Percentiles rank a stretch among this genome's conserved stretches.
These are phyloP conservation scores for Colletotrichum tropicale DNA, from an alignment of 2,329 filamentous ascomycete genomes.

Conservation along the genomic window DNA sequence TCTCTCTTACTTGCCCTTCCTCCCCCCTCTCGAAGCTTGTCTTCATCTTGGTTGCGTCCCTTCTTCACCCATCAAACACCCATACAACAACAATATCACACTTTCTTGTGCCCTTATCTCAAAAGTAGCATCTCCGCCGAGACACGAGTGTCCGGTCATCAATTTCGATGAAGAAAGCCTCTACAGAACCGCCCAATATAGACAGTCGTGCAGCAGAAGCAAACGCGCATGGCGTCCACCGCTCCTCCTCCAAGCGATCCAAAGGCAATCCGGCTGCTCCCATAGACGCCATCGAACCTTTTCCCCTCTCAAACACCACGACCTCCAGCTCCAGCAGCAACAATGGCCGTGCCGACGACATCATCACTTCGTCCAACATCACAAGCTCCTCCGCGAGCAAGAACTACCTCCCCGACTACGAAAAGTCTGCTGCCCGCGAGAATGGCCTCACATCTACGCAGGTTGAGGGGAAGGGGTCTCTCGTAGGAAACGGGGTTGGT, in stretches of 20 bases:
- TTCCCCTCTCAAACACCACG: constrained; percentile 16
- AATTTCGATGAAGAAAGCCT: constrained; percentile 68
- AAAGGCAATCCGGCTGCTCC: constrained; percentile 32
- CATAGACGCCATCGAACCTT: constrained; percentile 14
- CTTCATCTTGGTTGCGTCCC: neutral
- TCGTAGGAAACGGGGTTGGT: constrained; percentile 47
- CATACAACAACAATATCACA: neutral
- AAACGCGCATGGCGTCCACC: constrained; percentile 58
- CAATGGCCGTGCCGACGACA: constrained; percentile 11
- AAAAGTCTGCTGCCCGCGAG: neutral
- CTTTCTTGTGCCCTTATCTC: neutral
- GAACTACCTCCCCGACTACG: constrained; percentile 19
- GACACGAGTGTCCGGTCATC: constrained; percentile 28
- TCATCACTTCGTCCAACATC: constrained; percentile 21
- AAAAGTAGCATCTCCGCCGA: neutral
- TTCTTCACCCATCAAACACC: neutral
- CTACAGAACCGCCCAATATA: constrained; percentile 56
- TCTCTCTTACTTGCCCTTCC: constrained; percentile 1
- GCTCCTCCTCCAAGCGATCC: constrained; percentile 40
- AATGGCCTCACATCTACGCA: constrained; percentile 44
- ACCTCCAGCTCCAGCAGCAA: constrained; percentile 7
- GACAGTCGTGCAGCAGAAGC: constrained; percentile 59
- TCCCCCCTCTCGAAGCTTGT: constrained; percentile 2
- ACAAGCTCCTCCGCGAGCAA: constrained; percentile 28
- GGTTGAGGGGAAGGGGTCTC: constrained; percentile 60